phyloP scores from a whole-genome alignment of 805 yeast species.

The Candida cerambycidarum region DNA sequence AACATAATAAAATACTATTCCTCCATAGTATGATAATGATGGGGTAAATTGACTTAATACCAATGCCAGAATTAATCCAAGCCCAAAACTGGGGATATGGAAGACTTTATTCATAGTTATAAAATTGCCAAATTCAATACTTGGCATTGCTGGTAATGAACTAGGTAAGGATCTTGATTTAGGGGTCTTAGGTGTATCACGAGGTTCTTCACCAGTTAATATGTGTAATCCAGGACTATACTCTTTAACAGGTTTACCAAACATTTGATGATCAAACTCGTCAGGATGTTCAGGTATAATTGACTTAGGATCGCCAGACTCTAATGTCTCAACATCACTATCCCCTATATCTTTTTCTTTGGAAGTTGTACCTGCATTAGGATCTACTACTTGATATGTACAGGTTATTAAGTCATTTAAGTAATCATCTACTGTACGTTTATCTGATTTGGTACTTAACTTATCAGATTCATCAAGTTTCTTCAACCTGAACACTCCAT shows the following conservation, averaged over 20 bases:
- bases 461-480: slow-evolving; percentile 21
- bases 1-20: slow-evolving; percentile 18
- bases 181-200: neutral
- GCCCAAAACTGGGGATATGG: slow-evolving; percentile 27
- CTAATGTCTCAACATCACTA: neutral
- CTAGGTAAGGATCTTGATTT: too few species aligned
- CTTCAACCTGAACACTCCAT: slow-evolving; percentile 38
- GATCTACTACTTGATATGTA: slow-evolving; percentile 25
- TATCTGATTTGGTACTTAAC: slow-evolving; percentile 16
- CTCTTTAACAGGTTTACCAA: slow-evolving; percentile 5
- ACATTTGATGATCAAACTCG: too few species aligned
- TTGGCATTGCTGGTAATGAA: too few species aligned
- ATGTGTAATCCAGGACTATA: slow-evolving; percentile 10
- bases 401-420: slow-evolving; percentile 33
- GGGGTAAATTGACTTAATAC: slow-evolving; percentile 23
- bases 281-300: slow-evolving; percentile 1
- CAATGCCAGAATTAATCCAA: slow-evolving; percentile 27
- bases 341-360: neutral
- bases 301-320: neutral
- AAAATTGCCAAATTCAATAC: too few species aligned
- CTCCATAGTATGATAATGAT: slow-evolving; percentile 20
- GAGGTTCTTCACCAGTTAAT: neutral
- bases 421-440: slow-evolving; percentile 24
- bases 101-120: too few species aligned
- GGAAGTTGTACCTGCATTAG: slow-evolving; percentile 3